These are phyloP conservation scores for Sequoia sempervirens DNA, from an alignment of 75 land plant species.

Conservation along the genomic window DNA sequence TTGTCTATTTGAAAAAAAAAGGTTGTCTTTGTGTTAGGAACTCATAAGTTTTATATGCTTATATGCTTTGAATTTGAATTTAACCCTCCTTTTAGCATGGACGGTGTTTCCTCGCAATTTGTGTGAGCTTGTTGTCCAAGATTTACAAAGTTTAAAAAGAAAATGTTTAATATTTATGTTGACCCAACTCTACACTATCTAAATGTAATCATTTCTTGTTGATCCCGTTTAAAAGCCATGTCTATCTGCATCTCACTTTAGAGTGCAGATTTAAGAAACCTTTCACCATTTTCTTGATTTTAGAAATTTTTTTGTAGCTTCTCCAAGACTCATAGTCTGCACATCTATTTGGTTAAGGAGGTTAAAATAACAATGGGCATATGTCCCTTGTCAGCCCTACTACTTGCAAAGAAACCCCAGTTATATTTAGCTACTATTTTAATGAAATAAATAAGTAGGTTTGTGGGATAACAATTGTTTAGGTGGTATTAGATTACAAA, in stretches of 20 bases:
- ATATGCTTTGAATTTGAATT: too few species aligned
- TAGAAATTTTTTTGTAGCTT: not conserved
- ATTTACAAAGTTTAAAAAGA: too few species aligned
- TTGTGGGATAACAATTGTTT: conserved; percentile 4
- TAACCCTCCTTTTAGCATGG: too few species aligned
- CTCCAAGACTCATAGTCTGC: not conserved
- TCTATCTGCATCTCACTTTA: not conserved
- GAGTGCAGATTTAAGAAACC: not conserved
- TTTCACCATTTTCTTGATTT: not conserved
- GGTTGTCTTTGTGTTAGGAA: too few species aligned
- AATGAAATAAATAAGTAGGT: not conserved
- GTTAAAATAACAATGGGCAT: too few species aligned
- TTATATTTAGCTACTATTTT: not conserved
- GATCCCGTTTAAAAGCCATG: not conserved
- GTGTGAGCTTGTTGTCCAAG: too few species aligned
- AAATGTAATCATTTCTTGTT: not conserved
- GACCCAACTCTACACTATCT: too few species aligned
- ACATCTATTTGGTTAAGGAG: too few species aligned
- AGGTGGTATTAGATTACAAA: conserved; percentile 84
- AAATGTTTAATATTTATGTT: too few species aligned
- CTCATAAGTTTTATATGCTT: too few species aligned
- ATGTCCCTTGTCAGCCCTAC: not conserved
- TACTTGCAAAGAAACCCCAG: not conserved
- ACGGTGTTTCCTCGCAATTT: too few species aligned
- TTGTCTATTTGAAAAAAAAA: too few species aligned